Evolutionary conservation across 2,329 filamentous ascomycete species (phyloP), one percentile per base, ranked within the genome.

Genomic region (Talaromyces sp.): DNA sequence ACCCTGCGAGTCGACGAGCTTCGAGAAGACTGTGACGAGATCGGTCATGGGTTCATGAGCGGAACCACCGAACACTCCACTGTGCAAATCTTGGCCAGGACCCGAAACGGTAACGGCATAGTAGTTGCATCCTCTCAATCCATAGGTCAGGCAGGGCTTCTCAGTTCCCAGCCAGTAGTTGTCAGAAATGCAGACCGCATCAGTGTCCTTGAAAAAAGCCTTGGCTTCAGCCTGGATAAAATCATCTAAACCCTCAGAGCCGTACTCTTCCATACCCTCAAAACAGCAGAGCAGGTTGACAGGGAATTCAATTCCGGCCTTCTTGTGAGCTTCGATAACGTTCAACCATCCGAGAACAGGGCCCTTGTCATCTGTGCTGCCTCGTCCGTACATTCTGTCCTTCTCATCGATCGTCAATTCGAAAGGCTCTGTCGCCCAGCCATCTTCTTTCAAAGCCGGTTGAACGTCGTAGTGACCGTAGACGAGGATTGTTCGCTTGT

Each of bases 91-190:
- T 70, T 94, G 91, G 47, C 89, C 95, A 11, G 95, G 95, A 0
- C 95, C 95, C 9, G 90, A 93, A 69, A 99, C 84, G 80, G 95
- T 91, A 71, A 99, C 81, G 61, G 90, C 91, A 84, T 98, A 99
- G 86, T 99, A 99, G 84, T 96, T 98, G 88, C 92, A 96, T 62
- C 95, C 95, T 70, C 95, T 91, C 68, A 99, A 90, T 72, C 95
- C 95, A 78, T 99, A 99, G 10, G 95, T 99, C 74, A 99, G 82
- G 79, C 95, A 99, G 13, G 95, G 95, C 86, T 97, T 97, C 85
- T 98, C 93, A 6, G 95, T 98, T 66, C 95, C 95, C 47, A 99
- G 89, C 95, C 95, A 99, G 88, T 99, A 99, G 86, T 99, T 99
- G 81, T 99, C 95, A 57, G 92, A 97, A 77, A 99, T 99, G 82